Evolutionary conservation across 1,139 yeast genomes (phyloP), one percentile per base, ranked within the genome.

Genomic region (Wickerhamomyces sp.): DNA sequence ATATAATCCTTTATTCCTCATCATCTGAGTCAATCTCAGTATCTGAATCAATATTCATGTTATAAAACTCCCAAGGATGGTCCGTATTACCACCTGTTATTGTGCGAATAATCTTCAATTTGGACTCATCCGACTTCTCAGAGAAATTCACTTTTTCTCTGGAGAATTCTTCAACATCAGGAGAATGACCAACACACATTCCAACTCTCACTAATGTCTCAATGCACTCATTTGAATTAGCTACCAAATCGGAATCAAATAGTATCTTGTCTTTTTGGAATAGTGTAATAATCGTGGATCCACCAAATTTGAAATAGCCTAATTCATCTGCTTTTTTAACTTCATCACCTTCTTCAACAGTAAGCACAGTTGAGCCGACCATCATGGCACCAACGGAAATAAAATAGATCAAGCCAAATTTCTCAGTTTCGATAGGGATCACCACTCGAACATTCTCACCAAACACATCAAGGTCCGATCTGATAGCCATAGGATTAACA

Each of bases 381-480:
- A 92, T 89, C 97, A 92, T 92, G 1, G 98, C 98, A 20, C 98
- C 98, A 8, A 92, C 88, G 7, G 95, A 80, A 20, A 88, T 76
- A 64, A 87, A 72, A 49, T 86, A 68, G 15, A 92, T 85, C 0
- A 76, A 70, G 0, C 97, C 97, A 61, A 86, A 89, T 20, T 73
- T 67, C 33, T 72, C 70, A 1, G 95, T 77, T 28, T 84, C 78
- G 21, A 92, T 79, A 0, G 96, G 89, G 2, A 90, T 70, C 3
- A 89, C 64, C 3, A 81, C 81, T 27, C 97, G 68, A 1, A 87
- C 81, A 55, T 92, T 92, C 54, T 90, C 97, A 5, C 97, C 96
- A 64, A 79, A 92, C 1, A 92, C 97, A 61, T 92, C 97, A 40
- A 92, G 61, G 31, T 80, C 78, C 1, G 95, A 85, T 43, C 97